A percentile compares a stretch with the other conserved stretches of the same genome.
Conservation (phyloP, 495 filamentous ascomycete genomes). For the Penicillium cataractarum region DNA sequence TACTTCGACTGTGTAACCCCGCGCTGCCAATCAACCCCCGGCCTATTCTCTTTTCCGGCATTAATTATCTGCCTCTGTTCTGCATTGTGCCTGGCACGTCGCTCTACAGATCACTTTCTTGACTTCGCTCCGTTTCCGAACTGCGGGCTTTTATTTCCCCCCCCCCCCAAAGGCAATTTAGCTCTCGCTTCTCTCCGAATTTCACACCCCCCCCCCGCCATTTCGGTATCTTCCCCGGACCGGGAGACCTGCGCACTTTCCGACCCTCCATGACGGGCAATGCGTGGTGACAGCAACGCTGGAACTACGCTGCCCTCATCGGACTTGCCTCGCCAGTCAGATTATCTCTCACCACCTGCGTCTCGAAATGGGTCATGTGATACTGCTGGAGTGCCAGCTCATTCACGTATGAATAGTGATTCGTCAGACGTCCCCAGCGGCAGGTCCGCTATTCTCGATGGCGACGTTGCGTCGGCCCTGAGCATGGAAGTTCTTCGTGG, state of each 20-base stretch:
- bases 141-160: background rate
- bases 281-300: constrained; percentile 24
- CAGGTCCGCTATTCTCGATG: constrained; percentile 5
- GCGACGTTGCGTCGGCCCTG: constrained; percentile 14
- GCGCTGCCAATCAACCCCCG: constrained; percentile 19
- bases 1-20: constrained; percentile 11
- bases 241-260: background rate
- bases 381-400: constrained; percentile 16
- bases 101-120: background rate
- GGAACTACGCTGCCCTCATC: constrained; percentile 16
- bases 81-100: constrained; percentile 20
- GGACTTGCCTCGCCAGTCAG: constrained; percentile 11
- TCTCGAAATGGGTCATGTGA: constrained; percentile 32
- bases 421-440: constrained; percentile 11
- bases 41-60: constrained; percentile 2
- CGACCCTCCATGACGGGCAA: constrained; percentile 27
- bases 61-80: constrained; percentile 7
- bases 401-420: constrained; percentile 26
- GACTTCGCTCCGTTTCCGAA: background rate
- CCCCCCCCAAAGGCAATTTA: no score
- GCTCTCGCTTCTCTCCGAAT: no score
- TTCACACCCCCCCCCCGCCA: no score
- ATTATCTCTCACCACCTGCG: constrained; percentile 10
- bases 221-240: constrained; percentile 13
- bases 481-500: constrained; percentile 11